Base-by-base conservation (phyloP, 352 stramenopile genomes). In the Globisporangium irregulare region DNA sequence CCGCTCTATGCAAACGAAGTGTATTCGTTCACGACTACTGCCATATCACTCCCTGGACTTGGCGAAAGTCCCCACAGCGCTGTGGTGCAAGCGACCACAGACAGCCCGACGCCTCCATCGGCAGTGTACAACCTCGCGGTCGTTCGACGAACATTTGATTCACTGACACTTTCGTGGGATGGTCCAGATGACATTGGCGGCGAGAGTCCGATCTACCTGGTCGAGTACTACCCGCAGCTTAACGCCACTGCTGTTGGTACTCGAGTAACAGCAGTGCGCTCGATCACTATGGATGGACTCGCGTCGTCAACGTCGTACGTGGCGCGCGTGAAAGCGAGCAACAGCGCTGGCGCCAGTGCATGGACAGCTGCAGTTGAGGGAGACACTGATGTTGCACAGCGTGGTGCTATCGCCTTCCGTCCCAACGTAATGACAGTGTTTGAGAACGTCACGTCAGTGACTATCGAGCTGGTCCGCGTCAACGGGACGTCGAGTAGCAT, bases 401-500 rank as follows among this genome's bases (percentile, higher is more conserved):
- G 81, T 18, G 83, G 83, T 0, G 64, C 70, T 0, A 62, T 91
- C 18, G 64, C 67, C 0, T 77, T 82, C 34, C 58, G 66, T 10
- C 24, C 72, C 0, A 27, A 20, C 0, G 69, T 70, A 12, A 63
- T 68, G 0, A 78, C 64, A 1, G 65, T 91, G 0, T 73, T 80
- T 50, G 83, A 91, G 67, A 87, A 88, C 58, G 48, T 22, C 3
- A 72, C 70, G 1, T 70, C 48, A 6, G 58, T 87, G 34, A 66
- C 63, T 0, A 55, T 89, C 14, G 54, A 75, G 22, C 62, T 91
- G 3, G 14, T 83, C 18, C 79, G 83, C 14, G 71, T 82, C 7
- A 81, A 87, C 57, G 83, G 83, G 10, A 81, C 73, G 22, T 77
- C 78, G 0, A 77, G 74, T 14, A 76, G 62, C 1, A 78, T 91